These are phyloP conservation scores for Stagonosporopsis cucurbitacearum DNA, from an alignment of 2,329 filamentous ascomycete species.

Conservation along the genomic window DNA sequence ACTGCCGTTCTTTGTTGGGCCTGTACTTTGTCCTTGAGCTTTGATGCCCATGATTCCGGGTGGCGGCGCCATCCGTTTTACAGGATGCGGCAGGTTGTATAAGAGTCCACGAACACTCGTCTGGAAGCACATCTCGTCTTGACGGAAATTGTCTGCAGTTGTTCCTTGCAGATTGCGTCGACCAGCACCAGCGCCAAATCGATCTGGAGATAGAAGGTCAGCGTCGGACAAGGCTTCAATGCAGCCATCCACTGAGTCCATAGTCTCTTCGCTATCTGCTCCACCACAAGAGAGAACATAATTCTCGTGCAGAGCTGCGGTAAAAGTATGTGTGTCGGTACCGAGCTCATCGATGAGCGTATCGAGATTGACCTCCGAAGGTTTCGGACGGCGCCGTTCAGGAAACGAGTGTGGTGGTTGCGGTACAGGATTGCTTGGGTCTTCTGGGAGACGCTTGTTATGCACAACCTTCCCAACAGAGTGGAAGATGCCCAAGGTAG, in stretches of 20 bases:
- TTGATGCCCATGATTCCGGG: conserved; percentile 47
- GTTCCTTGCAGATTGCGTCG: conserved; percentile 57
- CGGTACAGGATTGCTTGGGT: conserved; percentile 38
- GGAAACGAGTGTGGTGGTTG: conserved; percentile 57
- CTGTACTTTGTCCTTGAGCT: conserved; percentile 33
- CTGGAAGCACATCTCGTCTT: conserved; percentile 94
- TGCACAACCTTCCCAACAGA: conserved; percentile 95
- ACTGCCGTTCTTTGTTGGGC: conserved; percentile 57
- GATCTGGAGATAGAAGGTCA: conserved; percentile 80
- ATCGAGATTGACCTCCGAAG: conserved; percentile 61
- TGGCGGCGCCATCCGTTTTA: conserved; percentile 65
- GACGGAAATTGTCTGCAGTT: conserved; percentile 75
- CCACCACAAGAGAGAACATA: conserved; percentile 83
- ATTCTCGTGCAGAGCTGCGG: conserved; percentile 92
- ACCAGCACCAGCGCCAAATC: conserved; percentile 66
- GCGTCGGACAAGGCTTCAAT: conserved; percentile 86
- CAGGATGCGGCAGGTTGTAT: conserved; percentile 83
- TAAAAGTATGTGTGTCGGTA: conserved; percentile 88
- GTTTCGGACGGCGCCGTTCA: conserved; percentile 52
- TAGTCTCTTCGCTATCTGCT: conserved; percentile 64
- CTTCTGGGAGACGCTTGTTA: conserved; percentile 76
- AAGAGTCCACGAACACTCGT: conserved; percentile 85
- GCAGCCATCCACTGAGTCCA: conserved; percentile 83
- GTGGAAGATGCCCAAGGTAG: conserved; percentile 92
- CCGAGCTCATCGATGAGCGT: conserved; percentile 90